These are phyloP conservation scores for Claviceps africana DNA, from an alignment of 2,329 filamentous ascomycete genomes.

Conservation along the genomic window DNA sequence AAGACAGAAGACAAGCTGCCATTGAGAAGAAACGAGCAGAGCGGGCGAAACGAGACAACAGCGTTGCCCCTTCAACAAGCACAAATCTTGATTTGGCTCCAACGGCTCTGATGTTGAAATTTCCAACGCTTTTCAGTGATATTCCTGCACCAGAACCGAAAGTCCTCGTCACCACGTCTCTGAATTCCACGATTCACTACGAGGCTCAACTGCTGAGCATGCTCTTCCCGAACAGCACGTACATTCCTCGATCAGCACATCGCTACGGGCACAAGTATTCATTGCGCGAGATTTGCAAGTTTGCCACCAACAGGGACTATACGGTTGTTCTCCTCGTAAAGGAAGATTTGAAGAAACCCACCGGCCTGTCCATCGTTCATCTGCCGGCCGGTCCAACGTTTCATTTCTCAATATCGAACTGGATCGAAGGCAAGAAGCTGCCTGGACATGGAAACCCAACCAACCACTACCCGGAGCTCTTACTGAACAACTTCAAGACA, in stretches of 20 bases:
- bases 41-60: slow-evolving; percentile 33
- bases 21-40: slow-evolving; percentile 30
- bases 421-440: slow-evolving; percentile 75
- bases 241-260: slow-evolving; percentile 76
- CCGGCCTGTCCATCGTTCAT: slow-evolving; percentile 70
- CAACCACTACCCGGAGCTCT: slow-evolving; percentile 77
- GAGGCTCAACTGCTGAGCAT: slow-evolving; percentile 66
- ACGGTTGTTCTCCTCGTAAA: slow-evolving; percentile 74
- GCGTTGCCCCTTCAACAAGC: slow-evolving; percentile 43
- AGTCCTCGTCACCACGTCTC: slow-evolving; percentile 78
- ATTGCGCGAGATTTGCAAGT: slow-evolving; percentile 76
- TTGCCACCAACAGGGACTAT: slow-evolving; percentile 68
- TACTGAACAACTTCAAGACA: slow-evolving; percentile 90
- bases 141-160: slow-evolving; percentile 54
- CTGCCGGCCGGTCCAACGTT: slow-evolving; percentile 79
- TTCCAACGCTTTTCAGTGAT: slow-evolving; percentile 48
- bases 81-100: slow-evolving; percentile 52
- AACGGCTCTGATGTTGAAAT: slow-evolving; percentile 44
- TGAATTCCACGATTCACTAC: slow-evolving; percentile 77
- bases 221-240: slow-evolving; percentile 75
- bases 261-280: slow-evolving; percentile 82
- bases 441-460: slow-evolving; percentile 82
- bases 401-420: slow-evolving; percentile 83
- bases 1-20: slow-evolving; percentile 28
- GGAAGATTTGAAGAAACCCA: slow-evolving; percentile 77